Base-by-base conservation (phyloP, 345 rosid genomes). In the Brassica juncea region DNA sequence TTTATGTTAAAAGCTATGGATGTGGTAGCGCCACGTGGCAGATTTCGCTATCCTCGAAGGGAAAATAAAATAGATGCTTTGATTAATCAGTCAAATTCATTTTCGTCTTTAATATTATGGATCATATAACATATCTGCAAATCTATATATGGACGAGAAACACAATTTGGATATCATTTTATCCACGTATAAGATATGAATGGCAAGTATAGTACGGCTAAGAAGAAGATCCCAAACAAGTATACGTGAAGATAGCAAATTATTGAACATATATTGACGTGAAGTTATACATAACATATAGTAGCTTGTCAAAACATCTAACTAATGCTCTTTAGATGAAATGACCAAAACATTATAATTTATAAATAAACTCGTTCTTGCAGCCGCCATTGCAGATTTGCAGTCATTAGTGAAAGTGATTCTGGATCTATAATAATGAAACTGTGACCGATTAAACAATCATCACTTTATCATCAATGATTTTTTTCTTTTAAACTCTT, bases 21-120 rank as follows among this genome's bases (percentile, higher is more conserved):
- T 39, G 15, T 31, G 0, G 0, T 52, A 35, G 58, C 30, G 71
- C 79, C 83, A 74, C 71, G 8, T 80, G 79, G 19, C 28, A 0
- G 37, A 63, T 69, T 68, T 80, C 71, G 23, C 79, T 80, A 80
- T 74, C 79, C 34, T 74, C 52, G 28, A 69, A 28, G 21, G 44
- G 49, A 69, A 79, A 79, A 79, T 14, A 39, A 42, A 73, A 21
- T 73, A 52, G 69, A 37, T 61, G 75, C 75, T 31, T 74, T 80
- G 79, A 74, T 37, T 59, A 79, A 60, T 80, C 71, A 74, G 71
- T 80, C 75, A 39, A 35, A 57, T 69, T 68, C 75, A 35, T 61
- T 68, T 74, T 74, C 71, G 68, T 67, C 66, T 80, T 73, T 67
- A 60, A n/a, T 73, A 79, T 66, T 59, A 49, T 73, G 79, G 78